phyloP scores from a whole-genome alignment of 257 asterid species.

The Nicotiana benthamiana region DNA sequence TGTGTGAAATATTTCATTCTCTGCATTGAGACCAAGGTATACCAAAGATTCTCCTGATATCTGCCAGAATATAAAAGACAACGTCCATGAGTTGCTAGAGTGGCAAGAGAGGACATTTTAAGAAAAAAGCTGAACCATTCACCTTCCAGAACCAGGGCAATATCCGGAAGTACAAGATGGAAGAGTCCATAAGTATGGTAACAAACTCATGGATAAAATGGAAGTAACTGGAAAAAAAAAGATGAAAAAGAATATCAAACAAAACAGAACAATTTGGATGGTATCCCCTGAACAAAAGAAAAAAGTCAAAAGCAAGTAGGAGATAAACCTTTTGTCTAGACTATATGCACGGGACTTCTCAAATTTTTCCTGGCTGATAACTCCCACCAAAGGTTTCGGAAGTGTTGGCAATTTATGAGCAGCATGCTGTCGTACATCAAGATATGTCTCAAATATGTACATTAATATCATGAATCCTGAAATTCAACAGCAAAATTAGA shows the following conservation, averaged over 20 bases:
- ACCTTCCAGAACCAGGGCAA: slow-evolving; percentile 99
- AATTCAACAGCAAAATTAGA: background rate
- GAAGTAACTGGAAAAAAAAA: slow-evolving; percentile 46
- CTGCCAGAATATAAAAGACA: slow-evolving; percentile 30
- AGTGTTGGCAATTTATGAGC: slow-evolving; percentile 82
- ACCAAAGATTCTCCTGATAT: slow-evolving; percentile 64
- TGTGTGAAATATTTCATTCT: slow-evolving; percentile 77
- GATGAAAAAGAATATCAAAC: background rate
- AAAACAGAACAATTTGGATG: background rate
- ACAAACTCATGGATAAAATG: slow-evolving; percentile 83
- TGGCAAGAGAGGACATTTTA: slow-evolving; percentile 9
- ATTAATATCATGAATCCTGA: slow-evolving; percentile 88
- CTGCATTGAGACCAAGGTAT: slow-evolving; percentile 56
- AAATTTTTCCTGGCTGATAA: slow-evolving; percentile 86
- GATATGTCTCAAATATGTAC: slow-evolving; percentile 78
- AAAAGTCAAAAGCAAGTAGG: slow-evolving; percentile 2
- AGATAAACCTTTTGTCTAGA: slow-evolving; percentile 78
- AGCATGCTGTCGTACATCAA: slow-evolving; percentile 79
- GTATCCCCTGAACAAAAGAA: background rate
- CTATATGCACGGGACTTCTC: slow-evolving; percentile 93
- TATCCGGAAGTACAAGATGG: slow-evolving; percentile 66
- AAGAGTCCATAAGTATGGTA: slow-evolving; percentile 71
- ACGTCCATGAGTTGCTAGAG: background rate
- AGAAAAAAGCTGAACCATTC: slow-evolving; percentile 14
- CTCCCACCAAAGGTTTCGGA: slow-evolving; percentile 79